phyloP scores from a whole-genome alignment of 23 red algal genomes.

The Gracilaria gracilis region DNA sequence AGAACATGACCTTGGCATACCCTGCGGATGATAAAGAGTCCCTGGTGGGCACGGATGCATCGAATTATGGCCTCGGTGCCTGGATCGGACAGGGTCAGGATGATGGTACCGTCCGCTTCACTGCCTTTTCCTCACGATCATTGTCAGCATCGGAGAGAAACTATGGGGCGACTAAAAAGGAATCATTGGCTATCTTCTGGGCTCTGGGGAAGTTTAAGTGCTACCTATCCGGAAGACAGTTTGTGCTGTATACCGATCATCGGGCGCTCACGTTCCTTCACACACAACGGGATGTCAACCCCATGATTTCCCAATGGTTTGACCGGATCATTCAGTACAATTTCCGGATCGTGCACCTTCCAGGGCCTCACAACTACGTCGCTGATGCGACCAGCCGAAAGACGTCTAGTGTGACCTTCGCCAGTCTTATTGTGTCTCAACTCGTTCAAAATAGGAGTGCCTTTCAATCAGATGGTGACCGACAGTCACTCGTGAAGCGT shows the following conservation, averaged over 20 bases:
- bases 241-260: slow-evolving; percentile 14
- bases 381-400: slow-evolving; percentile 11
- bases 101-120: background rate
- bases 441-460: background rate
- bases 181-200: slow-evolving; percentile 14
- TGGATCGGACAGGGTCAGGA: slow-evolving; percentile 22
- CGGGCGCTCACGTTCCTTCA: slow-evolving; percentile 32
- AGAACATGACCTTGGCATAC: slow-evolving; percentile 18
- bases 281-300: background rate
- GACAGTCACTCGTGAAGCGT: background rate
- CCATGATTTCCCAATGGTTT: background rate
- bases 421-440: background rate
- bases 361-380: background rate
- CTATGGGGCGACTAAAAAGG: slow-evolving; percentile 36
- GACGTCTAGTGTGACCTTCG: background rate
- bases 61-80: slow-evolving; percentile 16
- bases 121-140: slow-evolving; percentile 1
- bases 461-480: background rate
- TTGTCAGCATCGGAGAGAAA: background rate
- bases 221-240: background rate
- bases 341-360: background rate
- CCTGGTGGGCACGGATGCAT: slow-evolving; percentile 8
- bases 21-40: background rate
- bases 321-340: slow-evolving; percentile 2
- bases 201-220: slow-evolving; percentile 16